Percentiles rank a stretch among this genome's conserved stretches.
Conservation (phyloP, 2,329 filamentous ascomycete genomes). For the Tolypocladium paradoxum region DNA sequence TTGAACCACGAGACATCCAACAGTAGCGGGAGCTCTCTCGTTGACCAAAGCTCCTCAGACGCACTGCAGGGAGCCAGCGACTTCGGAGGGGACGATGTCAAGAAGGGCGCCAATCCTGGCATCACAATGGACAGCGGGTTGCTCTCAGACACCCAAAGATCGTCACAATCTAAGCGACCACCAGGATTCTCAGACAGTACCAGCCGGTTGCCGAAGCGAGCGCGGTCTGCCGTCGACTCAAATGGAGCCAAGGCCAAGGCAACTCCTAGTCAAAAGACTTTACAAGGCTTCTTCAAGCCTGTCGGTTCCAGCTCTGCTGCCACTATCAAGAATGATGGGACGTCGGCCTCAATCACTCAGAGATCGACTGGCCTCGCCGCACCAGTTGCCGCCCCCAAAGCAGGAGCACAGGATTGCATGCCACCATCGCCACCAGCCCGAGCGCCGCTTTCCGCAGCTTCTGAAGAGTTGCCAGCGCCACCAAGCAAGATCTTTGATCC, state of each 20-base stretch:
- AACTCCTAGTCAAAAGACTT: conserved; percentile 37
- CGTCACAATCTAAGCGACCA: not conserved
- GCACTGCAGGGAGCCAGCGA: not conserved
- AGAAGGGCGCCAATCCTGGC: not conserved
- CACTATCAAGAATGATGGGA: not conserved
- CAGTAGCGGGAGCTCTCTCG: not conserved
- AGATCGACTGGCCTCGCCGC: not conserved
- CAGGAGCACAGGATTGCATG: not conserved
- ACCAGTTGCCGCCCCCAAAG: not conserved
- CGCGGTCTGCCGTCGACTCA: conserved; percentile 11
- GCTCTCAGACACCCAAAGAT: not conserved
- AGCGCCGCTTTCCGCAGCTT: not conserved
- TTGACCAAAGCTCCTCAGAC: not conserved
- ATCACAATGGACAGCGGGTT: not conserved
- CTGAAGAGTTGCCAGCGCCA: not conserved
- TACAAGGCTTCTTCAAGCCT: conserved; percentile 73
- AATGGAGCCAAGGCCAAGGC: conserved; percentile 20
- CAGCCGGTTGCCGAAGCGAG: conserved; percentile 12
- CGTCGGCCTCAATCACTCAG: not conserved
- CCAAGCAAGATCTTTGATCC: conserved; percentile 49
- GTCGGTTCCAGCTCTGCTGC: conserved; percentile 4
- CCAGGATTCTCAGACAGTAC: not conserved
- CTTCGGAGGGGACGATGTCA: not conserved
- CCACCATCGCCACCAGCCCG: not conserved
- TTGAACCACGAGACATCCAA: not conserved